Evolutionary conservation across 2,329 filamentous ascomycete genomes (phyloP), one percentile per base, ranked within the genome.

Genomic region (Pseudocercospora vitis): DNA sequence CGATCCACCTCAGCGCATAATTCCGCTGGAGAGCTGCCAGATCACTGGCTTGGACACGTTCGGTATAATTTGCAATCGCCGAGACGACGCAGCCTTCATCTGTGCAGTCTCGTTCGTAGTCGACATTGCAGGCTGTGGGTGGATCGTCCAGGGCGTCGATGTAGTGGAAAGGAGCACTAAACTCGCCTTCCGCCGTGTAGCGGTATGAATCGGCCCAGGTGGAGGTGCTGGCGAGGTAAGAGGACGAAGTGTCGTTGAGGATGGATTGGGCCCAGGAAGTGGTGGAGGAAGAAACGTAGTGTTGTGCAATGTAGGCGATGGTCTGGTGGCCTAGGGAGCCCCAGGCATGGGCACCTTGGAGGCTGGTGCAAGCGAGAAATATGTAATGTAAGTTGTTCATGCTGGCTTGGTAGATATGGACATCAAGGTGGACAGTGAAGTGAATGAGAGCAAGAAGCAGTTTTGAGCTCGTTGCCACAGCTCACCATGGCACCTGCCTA

Each of bases 151-250:
- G 64, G 1, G 78, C 77, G 58, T 81, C 78, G 55, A 80, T 80
- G 67, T 71, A 81, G 62, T 81, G 79, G 50, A 74, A 74, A 0
- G 72, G 68, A 0, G 74, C 69, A 11, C 72, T 75, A 68, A 76
- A 81, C 33, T 64, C 64, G 6, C 79, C 79, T 24, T 66, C 78
- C n/a, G 67, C 59, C 1, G 75, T 78, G 48, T 72, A 71, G 21
- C 78, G 75, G 63, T 78, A 81, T 24, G 65, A 68, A 58, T 82
- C 79, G 1, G 79, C 78, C 78, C 79, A 82, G 1, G 77, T 78
- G 9, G 79, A 78, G 12, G 80, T 70, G 51, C 73, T 75, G 46
- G 77, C 78, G 11, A 81, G 70, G 62, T 80, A 81, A 14, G 69
- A 66, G 18, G 71, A 72, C 3, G 70, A 73, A 32, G 75, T 74